These are phyloP conservation scores for Trichothecium sympodiale DNA, from an alignment of 2,329 filamentous ascomycete genomes.

Conservation along the genomic window DNA sequence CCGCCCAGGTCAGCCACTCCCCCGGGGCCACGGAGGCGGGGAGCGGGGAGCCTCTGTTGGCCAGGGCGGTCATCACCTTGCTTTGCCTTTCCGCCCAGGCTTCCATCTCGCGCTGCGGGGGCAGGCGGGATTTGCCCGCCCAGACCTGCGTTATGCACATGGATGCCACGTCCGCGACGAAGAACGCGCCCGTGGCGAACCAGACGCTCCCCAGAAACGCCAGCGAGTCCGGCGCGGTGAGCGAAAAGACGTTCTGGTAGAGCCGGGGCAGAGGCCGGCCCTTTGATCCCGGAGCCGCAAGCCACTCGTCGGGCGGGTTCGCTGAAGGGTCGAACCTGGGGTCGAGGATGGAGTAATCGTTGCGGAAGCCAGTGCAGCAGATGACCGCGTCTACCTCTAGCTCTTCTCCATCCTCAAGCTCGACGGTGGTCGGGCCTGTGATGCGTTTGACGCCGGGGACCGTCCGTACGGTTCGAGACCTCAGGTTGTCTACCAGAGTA, in stretches of 20 bases:
- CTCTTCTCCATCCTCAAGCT: constrained; percentile 16
- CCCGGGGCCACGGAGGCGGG: constrained; percentile 17
- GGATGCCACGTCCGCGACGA: constrained; percentile 28
- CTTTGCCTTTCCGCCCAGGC: constrained; percentile 20
- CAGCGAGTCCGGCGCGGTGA: constrained; percentile 28
- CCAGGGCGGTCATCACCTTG: constrained; percentile 17
- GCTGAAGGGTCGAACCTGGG: constrained; percentile 14
- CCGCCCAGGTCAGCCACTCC: constrained; percentile 27
- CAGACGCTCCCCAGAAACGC: constrained; percentile 28
- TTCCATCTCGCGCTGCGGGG: constrained; percentile 23
- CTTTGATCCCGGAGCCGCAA: constrained; percentile 13
- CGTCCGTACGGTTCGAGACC: constrained; percentile 22
- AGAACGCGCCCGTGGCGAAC: constrained; percentile 20
- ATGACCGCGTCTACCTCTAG: constrained; percentile 19
- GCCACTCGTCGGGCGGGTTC: constrained; percentile 11
- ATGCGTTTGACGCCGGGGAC: constrained; percentile 17
- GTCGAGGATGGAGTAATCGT: constrained; percentile 18
- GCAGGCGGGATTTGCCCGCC: constrained; percentile 25
- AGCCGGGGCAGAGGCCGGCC: constrained; percentile 21
- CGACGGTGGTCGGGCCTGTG: constrained; percentile 11
- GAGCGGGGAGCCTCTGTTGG: constrained; percentile 13
- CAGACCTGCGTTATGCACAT: constrained; percentile 33
- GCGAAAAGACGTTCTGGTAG: constrained; percentile 33
- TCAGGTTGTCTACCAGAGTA: constrained; percentile 19
- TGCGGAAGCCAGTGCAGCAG: constrained; percentile 23